Percentiles rank a stretch among this genome's conserved stretches.
These are phyloP conservation scores for Gypsophila paniculata DNA, from an alignment of 179 eudicot genomes.

Conservation along the genomic window DNA sequence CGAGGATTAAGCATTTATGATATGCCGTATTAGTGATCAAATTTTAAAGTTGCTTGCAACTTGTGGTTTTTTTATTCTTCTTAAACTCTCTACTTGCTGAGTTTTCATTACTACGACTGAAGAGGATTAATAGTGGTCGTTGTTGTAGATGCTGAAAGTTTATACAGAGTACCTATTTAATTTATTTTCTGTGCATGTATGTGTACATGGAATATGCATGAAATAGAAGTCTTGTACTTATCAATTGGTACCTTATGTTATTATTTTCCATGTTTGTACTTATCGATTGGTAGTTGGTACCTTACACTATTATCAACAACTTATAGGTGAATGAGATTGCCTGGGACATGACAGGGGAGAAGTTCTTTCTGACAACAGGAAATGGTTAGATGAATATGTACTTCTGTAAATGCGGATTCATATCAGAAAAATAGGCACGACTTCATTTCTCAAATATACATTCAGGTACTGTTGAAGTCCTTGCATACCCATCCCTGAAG, in stretches of 20 bases:
- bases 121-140: no score
- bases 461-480: slow-evolving; percentile 91
- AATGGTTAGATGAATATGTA: slow-evolving; percentile 52
- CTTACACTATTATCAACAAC: not conserved
- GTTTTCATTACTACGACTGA: no score
- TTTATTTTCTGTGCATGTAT: not conserved
- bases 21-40: no score
- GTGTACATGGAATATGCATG: not conserved
- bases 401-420: slow-evolving; percentile 3
- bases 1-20: no score
- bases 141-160: no score
- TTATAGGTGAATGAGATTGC: slow-evolving; percentile 91
- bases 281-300: no score
- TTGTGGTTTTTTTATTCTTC: no score
- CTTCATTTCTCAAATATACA: slow-evolving; percentile 17
- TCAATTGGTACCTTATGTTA: no score
- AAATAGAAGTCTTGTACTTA: no score
- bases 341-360: slow-evolving; percentile 83
- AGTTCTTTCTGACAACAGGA: slow-evolving; percentile 91
- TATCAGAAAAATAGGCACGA: slow-evolving; percentile 7
- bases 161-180: not conserved
- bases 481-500: slow-evolving; percentile 80
- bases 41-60: no score
- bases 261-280: no score
- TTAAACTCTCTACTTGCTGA: no score